A percentile compares a stretch with the other conserved stretches of the same genome.
Evolutionary conservation across 2,329 filamentous ascomycete genomes (phyloP).

Genomic region (Ramularia collo-cygni): DNA sequence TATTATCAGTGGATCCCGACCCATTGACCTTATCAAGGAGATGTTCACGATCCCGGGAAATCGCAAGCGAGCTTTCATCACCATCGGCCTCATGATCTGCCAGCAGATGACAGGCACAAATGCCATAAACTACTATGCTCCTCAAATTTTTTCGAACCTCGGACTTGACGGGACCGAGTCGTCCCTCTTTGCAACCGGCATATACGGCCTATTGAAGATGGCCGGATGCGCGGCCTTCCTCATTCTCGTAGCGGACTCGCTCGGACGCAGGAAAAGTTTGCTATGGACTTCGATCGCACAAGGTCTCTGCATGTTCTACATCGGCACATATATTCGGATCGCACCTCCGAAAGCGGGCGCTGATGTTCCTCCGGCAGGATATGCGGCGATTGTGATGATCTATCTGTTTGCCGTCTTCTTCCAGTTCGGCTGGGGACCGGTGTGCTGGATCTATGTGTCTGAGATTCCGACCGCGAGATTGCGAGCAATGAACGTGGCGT

Average conservation of each 20-base stretch:
- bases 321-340: constrained; percentile 63
- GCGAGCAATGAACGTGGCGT: no score
- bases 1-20: constrained; percentile 57
- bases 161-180: constrained; percentile 53
- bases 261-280: constrained; percentile 57
- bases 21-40: constrained; percentile 60
- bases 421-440: constrained; percentile 53
- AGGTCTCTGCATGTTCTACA: constrained; percentile 59
- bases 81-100: constrained; percentile 11
- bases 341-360: constrained; percentile 46
- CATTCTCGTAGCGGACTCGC: constrained; percentile 47
- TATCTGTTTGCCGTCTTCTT: constrained; percentile 55
- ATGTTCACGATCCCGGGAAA: constrained; percentile 59
- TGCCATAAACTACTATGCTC: constrained; percentile 56
- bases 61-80: constrained; percentile 8
- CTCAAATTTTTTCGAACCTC: constrained; percentile 60
- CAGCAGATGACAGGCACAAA: constrained; percentile 36
- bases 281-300: constrained; percentile 41
- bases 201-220: constrained; percentile 68
- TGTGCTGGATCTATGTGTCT: constrained; percentile 58
- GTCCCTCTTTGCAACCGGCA: constrained; percentile 64
- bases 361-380: constrained; percentile 58
- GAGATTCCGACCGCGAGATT: constrained; percentile 51
- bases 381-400: constrained; percentile 63
- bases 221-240: constrained; percentile 63